phyloP scores from a whole-genome alignment of 257 asterid genomes.

The Leptodermis oblonga region DNA sequence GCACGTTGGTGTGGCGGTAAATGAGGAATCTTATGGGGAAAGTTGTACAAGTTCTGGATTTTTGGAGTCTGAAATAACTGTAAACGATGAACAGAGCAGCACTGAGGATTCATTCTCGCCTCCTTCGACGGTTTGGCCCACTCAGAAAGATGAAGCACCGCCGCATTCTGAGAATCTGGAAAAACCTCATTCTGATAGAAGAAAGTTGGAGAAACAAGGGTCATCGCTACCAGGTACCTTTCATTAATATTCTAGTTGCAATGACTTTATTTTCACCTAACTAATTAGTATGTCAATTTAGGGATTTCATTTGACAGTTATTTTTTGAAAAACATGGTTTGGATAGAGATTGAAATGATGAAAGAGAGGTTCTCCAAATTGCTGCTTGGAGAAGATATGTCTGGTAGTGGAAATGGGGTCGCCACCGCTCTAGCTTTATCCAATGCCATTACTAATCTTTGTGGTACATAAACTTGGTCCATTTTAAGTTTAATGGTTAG shows the following conservation, averaged over 20 bases:
- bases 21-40: conserved; percentile 35
- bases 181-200: conserved; percentile 31
- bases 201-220: conserved; percentile 49
- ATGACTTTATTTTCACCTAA: background rate
- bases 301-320: background rate
- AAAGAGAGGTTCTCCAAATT: conserved; percentile 75
- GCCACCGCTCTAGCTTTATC: conserved; percentile 77
- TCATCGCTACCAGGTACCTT: conserved; percentile 58
- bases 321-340: conserved; percentile 9
- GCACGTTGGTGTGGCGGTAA: conserved; percentile 21
- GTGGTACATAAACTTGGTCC: conserved; percentile 38
- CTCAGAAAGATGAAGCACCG: conserved; percentile 27
- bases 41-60: conserved; percentile 48
- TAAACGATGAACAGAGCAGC: conserved; percentile 41
- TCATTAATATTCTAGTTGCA: background rate
- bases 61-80: conserved; percentile 49
- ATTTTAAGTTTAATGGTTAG: conserved; percentile 2
- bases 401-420: conserved; percentile 87
- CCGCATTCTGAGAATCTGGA: conserved; percentile 28
- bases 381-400: conserved; percentile 92
- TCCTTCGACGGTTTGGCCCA: conserved; percentile 36
- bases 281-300: background rate
- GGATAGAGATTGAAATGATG: conserved; percentile 70
- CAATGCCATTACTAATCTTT: conserved; percentile 88
- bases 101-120: conserved; percentile 52